phyloP scores from a whole-genome alignment of 2,329 filamentous ascomycete species.

The Phaeosphaeriaceae sp. region DNA sequence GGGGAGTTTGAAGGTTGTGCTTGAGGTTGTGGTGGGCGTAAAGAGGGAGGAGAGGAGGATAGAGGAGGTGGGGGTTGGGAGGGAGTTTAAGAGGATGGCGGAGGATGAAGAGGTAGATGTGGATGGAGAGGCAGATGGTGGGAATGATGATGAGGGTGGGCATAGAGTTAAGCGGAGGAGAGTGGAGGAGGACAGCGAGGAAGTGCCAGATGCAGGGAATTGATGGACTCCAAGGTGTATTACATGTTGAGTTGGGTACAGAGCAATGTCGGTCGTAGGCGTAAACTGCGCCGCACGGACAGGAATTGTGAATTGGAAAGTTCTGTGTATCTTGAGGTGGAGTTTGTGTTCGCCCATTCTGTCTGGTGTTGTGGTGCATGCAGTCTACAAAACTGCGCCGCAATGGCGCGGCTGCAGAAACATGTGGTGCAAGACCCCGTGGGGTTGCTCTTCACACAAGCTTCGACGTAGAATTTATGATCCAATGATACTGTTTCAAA shows the following conservation, averaged over 20 bases:
- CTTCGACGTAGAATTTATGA: not conserved
- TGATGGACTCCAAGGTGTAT: no score
- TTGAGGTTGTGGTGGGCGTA: constrained; percentile 8
- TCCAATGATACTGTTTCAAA: not conserved
- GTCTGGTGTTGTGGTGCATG: no score
- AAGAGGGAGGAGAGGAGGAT: not conserved
- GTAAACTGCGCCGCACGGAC: no score
- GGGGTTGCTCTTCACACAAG: not conserved
- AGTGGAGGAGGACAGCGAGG: not conserved
- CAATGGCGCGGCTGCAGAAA: not conserved
- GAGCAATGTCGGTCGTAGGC: no score
- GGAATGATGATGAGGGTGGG: not conserved
- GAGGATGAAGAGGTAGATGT: not conserved
- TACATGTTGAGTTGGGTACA: no score
- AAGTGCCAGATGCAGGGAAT: not conserved
- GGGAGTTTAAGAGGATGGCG: constrained; percentile 3
- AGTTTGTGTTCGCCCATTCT: no score
- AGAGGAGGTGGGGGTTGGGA: not conserved
- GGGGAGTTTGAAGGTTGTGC: constrained; percentile 18
- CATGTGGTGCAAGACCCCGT: not conserved
- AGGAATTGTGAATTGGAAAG: no score
- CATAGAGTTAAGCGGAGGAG: constrained; percentile 10
- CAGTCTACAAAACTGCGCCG: not conserved
- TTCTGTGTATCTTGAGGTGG: no score
- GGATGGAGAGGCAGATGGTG: not conserved